Base-by-base conservation (phyloP, 2,329 filamentous ascomycete species). In the Cytospora piceicola region DNA sequence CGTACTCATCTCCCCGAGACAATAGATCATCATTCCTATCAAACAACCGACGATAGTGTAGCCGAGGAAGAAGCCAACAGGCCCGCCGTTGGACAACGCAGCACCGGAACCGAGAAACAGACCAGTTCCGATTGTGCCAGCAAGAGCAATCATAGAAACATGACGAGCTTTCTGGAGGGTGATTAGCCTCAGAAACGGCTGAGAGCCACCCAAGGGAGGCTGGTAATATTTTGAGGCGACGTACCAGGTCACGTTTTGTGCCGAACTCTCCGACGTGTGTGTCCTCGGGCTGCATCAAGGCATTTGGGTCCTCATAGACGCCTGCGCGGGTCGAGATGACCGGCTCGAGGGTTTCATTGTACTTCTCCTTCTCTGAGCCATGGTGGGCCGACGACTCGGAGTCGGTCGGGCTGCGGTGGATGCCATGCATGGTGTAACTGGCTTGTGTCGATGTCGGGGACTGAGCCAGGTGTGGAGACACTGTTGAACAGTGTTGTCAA, bases 101-200 rank as follows among this genome's bases (percentile, higher is more conserved):
- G 84, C 84, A 8, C 87, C 87, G 0, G 85, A 87, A 36, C 87
- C 87, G 7, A 90, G 78, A 68, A 89, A 89, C 8, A 89, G 75
- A 4, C 87, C 75, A 9, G 72, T 73, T 3, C 78, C 78, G 22
- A 80, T 75, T 4, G 77, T 80, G 11, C 78, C 78, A 7, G 77
- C 78, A 22, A 80, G 72, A 3, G 75, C 77, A 58, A 83, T 80
- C 71, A 73, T 73, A 30, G 70, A 70, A 9, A 73, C 68, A 64
- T 73, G 71, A 12, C 72, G 72, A 12, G 71, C 57, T 53, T 67
- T 67, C 61, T 63, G 15, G 12, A 22, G n/a, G 22, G 29, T 22
- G 17, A 7, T 63, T 36, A 63, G 61, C 30, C 12, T 2, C 4
- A 6, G 55, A 3, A 36, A 15, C 7, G 9, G 32, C 1, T 22